Conservation (phyloP, 116 monocot genomes). For the Trichopus zeylanicus region DNA sequence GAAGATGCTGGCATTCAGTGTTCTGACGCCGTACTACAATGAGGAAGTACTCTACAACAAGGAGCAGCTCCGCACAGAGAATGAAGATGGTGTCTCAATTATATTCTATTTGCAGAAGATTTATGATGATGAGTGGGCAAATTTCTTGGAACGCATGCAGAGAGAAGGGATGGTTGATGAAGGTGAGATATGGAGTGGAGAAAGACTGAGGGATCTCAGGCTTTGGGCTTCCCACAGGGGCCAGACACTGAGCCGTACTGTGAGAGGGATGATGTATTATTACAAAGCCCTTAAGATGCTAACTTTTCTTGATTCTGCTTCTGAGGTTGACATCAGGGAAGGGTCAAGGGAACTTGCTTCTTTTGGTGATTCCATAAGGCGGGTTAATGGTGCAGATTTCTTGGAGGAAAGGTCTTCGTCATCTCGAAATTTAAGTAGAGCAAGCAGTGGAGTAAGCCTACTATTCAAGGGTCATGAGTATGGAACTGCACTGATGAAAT, state of each 20-base stretch:
- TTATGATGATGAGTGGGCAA: conserved; percentile 87
- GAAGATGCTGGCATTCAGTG: conserved; percentile 89
- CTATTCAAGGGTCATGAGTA: conserved; percentile 78
- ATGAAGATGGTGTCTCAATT: conserved; percentile 94
- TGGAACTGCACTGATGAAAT: conserved; percentile 92
- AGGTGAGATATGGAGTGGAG: conserved; percentile 47
- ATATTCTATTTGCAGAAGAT: conserved; percentile 95
- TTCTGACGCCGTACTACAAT: conserved; percentile 85
- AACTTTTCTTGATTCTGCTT: conserved; percentile 87
- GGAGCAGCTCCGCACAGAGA: conserved; percentile 74
- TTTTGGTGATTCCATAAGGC: conserved; percentile 28
- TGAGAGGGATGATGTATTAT: conserved; percentile 99
- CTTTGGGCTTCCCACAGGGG: conserved; percentile 96
- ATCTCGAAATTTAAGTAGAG: conserved; percentile 49
- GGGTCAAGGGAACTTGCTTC: conserved; percentile 61
- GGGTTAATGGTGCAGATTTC: conserved; percentile 22
- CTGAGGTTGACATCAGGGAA: conserved; percentile 74
- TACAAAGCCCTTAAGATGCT: conserved; percentile 93
- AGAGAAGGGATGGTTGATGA: conserved; percentile 69
- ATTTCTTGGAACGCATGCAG: conserved; percentile 84
- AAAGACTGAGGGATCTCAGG: conserved; percentile 58
- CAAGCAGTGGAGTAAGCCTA: conserved; percentile 42
- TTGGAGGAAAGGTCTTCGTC: conserved; percentile 29
- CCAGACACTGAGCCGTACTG: conserved; percentile 81
- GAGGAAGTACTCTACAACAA: conserved; percentile 87